These are phyloP conservation scores for Penicillium simplicissimum DNA, from an alignment of 495 filamentous ascomycete species.

Conservation along the genomic window DNA sequence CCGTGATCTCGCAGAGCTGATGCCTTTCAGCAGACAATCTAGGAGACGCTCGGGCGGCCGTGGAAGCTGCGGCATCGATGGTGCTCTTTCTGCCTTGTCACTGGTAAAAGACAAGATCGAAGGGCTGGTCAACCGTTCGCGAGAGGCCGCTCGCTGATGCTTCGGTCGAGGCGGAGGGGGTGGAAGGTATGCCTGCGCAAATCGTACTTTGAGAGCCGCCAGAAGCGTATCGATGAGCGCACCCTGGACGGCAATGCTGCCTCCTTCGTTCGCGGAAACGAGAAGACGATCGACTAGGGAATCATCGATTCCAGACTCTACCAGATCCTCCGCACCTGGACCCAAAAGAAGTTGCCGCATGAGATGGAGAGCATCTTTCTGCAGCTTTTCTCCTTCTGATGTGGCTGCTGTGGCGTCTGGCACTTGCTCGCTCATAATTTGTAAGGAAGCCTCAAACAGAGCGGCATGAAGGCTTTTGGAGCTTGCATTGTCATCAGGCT, in stretches of 20 bases:
- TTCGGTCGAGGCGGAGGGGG: constrained; percentile 37
- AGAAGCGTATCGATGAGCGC: constrained; percentile 74
- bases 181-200: constrained; percentile 48
- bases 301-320: constrained; percentile 69
- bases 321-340: constrained; percentile 64
- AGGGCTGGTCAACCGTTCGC: constrained; percentile 48
- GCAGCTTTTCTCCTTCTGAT: constrained; percentile 49
- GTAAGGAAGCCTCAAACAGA: constrained; percentile 40
- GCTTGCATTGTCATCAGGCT: constrained; percentile 35
- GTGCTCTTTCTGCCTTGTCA: constrained; percentile 46
- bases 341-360: constrained; percentile 75
- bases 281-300: constrained; percentile 69
- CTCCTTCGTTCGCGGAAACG: constrained; percentile 56
- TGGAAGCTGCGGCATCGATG: constrained; percentile 32
- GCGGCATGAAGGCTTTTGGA: constrained; percentile 41
- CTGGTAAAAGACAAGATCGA: constrained; percentile 51
- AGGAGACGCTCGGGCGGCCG: constrained; percentile 73
- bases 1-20: constrained; percentile 72
- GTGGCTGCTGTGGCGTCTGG: constrained; percentile 11
- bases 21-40: constrained; percentile 78
- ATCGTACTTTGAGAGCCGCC: constrained; percentile 65
- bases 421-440: constrained; percentile 31
- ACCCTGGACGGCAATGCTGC: constrained; percentile 58
- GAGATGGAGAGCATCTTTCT: constrained; percentile 67
- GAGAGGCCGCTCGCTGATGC: constrained; percentile 45